Evolutionary conservation across 148 eudicot genomes (phyloP).

Genomic region (Cornus suecica): DNA sequence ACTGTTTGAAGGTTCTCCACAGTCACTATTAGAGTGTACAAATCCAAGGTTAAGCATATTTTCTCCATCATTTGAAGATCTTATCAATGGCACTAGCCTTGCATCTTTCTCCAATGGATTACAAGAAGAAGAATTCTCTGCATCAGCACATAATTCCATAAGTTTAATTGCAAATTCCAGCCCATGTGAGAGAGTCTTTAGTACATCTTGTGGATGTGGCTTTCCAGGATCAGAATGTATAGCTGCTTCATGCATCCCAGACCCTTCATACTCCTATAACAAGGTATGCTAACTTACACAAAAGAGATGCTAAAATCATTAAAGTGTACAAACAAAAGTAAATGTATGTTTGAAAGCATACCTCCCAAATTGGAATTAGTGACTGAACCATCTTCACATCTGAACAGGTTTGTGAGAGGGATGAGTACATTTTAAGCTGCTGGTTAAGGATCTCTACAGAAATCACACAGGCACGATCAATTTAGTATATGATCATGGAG

Average conservation of each 20-base stretch:
- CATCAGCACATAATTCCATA: slow-evolving; percentile 38
- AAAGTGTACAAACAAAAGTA: slow-evolving; percentile 2
- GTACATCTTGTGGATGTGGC: slow-evolving; percentile 64
- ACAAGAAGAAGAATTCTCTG: slow-evolving; percentile 22
- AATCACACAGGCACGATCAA: slow-evolving; percentile 4
- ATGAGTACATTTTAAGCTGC: slow-evolving; percentile 57
- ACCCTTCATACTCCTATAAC: slow-evolving; percentile 67
- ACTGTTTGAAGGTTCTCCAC: slow-evolving; percentile 21
- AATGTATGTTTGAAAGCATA: slow-evolving; percentile 21
- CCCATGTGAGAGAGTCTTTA: slow-evolving; percentile 51
- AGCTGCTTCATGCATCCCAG: slow-evolving; percentile 51
- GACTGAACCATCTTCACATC: slow-evolving; percentile 93
- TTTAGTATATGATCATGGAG: slow-evolving; percentile 5
- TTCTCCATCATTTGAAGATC: slow-evolving; percentile 24
- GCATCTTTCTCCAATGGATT: slow-evolving; percentile 26
- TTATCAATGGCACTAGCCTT: slow-evolving; percentile 17
- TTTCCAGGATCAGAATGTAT: slow-evolving; percentile 53
- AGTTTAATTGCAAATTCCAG: slow-evolving; percentile 50
- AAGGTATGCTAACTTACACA: slow-evolving; percentile 15
- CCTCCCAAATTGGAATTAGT: slow-evolving; percentile 97
- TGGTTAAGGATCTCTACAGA: slow-evolving; percentile 79
- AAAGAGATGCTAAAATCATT: slow-evolving; percentile 3
- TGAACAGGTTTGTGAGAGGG: slow-evolving; percentile 77
- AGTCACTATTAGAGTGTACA: slow-evolving; percentile 11
- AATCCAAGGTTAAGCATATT: slow-evolving; percentile 24